phyloP scores from a whole-genome alignment of 2,329 filamentous ascomycete genomes.

The Aspergillus sp. region DNA sequence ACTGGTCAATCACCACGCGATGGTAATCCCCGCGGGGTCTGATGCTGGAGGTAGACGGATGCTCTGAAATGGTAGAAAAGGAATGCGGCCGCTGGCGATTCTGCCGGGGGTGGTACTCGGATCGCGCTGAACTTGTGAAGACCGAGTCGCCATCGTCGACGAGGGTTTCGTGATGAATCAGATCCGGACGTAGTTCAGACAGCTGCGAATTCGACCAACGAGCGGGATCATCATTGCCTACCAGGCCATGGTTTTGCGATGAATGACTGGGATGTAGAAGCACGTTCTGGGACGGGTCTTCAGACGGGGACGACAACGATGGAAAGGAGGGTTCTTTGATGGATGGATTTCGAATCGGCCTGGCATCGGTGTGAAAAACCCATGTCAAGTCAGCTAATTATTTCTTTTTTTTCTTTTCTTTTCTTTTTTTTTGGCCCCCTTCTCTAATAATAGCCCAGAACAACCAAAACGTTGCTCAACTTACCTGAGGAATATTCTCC shows the following conservation, averaged over 20 bases:
- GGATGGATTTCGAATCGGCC: constrained; percentile 29
- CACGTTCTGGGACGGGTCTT: constrained; percentile 53
- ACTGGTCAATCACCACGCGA: constrained; percentile 70
- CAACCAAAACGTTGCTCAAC: constrained; percentile 19
- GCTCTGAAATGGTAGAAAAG: constrained; percentile 67
- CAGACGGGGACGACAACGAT: constrained; percentile 27
- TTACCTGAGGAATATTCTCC: constrained; percentile 73
- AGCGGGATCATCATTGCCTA: constrained; percentile 26
- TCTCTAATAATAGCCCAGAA: not conserved
- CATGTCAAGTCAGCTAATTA: constrained; percentile 11
- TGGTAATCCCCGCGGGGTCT: constrained; percentile 55
- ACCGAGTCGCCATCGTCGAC: constrained; percentile 17
- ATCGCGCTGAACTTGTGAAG: constrained; percentile 12
- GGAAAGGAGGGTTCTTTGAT: constrained; percentile 22
- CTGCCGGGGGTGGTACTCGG: constrained; percentile 12
- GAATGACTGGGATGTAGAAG: constrained; percentile 36
- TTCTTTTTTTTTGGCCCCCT: not conserved
- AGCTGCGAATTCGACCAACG: constrained; percentile 37
- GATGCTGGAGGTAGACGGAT: constrained; percentile 32
- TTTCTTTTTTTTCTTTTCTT: not conserved
- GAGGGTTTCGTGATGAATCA: constrained; percentile 16
- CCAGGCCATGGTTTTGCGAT: constrained; percentile 22
- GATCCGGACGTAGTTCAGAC: constrained; percentile 27
- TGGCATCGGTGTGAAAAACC: constrained; percentile 6
- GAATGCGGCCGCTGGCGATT: constrained; percentile 60